A percentile compares a stretch with the other conserved stretches of the same genome.
phyloP scores from a whole-genome alignment of 2,329 filamentous ascomycete genomes.

The Emmonsia crescens region DNA sequence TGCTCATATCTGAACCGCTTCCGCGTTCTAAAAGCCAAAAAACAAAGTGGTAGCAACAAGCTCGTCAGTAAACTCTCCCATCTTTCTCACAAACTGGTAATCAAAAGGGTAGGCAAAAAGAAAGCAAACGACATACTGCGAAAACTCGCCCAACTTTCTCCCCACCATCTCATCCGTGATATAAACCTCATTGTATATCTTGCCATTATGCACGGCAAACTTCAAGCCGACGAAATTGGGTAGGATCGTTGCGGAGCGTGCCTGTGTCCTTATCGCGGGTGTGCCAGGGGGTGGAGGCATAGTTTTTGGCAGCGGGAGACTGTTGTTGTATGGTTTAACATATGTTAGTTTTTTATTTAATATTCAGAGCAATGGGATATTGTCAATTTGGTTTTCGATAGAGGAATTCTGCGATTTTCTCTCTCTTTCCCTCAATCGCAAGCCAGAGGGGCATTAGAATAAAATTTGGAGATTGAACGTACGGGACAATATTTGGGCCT shows the following conservation, averaged over 20 bases:
- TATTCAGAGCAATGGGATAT: not conserved
- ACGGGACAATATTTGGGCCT: constrained; percentile 64
- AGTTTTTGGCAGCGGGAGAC: constrained; percentile 31
- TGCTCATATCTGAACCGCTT: constrained; percentile 58
- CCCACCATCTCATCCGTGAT: constrained; percentile 96
- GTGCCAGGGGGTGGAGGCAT: constrained; percentile 49
- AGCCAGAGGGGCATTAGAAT: not conserved
- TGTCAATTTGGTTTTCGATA: not conserved
- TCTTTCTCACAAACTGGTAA: not conserved
- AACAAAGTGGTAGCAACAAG: constrained; percentile 28
- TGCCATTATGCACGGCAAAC: constrained; percentile 89
- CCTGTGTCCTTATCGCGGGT: constrained; percentile 72
- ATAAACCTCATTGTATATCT: constrained; percentile 67
- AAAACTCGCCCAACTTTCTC: constrained; percentile 87
- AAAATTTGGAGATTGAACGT: constrained; percentile 28
- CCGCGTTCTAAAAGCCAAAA: constrained; percentile 43
- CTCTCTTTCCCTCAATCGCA: not conserved
- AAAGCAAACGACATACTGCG: constrained; percentile 51
- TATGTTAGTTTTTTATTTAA: not conserved
- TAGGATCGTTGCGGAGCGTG: constrained; percentile 76
- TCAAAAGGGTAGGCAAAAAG: not conserved
- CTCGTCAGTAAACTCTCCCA: not conserved
- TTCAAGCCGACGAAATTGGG: constrained; percentile 83
- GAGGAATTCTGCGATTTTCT: not conserved
- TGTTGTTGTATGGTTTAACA: constrained; percentile 11